These are phyloP conservation scores for Pleomassaria siparia DNA, from an alignment of 2,329 filamentous ascomycete genomes.

Conservation along the genomic window DNA sequence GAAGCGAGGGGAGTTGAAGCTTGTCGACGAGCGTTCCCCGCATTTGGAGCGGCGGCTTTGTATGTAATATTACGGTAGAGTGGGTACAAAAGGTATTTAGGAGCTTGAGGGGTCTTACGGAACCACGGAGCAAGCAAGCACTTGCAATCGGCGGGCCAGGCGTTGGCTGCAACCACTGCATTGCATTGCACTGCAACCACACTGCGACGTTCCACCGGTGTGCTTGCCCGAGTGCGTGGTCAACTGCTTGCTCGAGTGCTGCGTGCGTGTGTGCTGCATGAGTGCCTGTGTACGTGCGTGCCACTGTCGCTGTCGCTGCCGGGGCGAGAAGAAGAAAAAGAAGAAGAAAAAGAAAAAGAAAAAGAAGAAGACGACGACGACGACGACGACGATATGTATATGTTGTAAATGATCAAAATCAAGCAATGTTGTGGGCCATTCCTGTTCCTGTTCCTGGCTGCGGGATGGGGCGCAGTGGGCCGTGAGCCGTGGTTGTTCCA, in stretches of 20 bases:
- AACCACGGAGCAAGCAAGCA: constrained; percentile 27
- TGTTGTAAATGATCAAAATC: too few relatives aligned
- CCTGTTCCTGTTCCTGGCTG: neutral
- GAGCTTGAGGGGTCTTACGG: too few relatives aligned
- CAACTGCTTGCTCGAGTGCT: neutral
- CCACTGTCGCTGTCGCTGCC: neutral
- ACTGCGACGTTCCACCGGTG: constrained; percentile 25
- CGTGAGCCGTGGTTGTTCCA: too few relatives aligned
- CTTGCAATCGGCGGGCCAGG: constrained; percentile 26
- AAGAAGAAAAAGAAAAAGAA: too few relatives aligned
- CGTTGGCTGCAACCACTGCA: constrained; percentile 23
- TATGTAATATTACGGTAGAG: too few relatives aligned
- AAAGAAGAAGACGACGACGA: too few relatives aligned
- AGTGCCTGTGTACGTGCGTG: neutral
- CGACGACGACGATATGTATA: too few relatives aligned
- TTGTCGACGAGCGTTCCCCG: constrained; percentile 38
- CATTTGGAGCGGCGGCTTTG: constrained; percentile 35
- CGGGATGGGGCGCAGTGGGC: neutral
- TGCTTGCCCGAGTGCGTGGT: neutral
- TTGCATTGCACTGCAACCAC: too few relatives aligned
- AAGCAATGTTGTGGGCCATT: neutral
- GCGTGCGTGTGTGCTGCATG: neutral
- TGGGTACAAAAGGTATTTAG: too few relatives aligned
- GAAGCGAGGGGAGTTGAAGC: constrained; percentile 35
- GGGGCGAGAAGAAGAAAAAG: too few relatives aligned